Evolutionary conservation across 2,329 filamentous ascomycete species (phyloP).

Genomic region (Cercospora nicotianae): DNA sequence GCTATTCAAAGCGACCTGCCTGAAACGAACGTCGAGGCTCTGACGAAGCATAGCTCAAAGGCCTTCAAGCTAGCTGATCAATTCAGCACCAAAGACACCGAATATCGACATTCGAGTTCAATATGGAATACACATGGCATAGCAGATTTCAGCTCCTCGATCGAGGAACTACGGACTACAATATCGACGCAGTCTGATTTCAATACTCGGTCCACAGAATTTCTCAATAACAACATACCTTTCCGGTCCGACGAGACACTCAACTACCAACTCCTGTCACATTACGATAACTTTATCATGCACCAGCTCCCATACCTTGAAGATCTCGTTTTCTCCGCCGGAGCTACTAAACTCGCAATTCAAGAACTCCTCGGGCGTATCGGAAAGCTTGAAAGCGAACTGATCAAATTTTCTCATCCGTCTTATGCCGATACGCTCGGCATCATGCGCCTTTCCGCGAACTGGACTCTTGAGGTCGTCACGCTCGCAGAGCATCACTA

Average conservation of each 20-base stretch:
- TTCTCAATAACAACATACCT: neutral
- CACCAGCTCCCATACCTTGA: neutral
- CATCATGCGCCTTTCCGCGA: neutral
- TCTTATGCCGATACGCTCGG: neutral
- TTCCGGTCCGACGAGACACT: constrained; percentile 8
- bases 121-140: constrained; percentile 8
- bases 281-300: constrained; percentile 12
- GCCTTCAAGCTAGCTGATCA: constrained; percentile 8
- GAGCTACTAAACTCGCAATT: neutral
- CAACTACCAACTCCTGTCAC: constrained; percentile 1
- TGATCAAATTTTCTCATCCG: neutral
- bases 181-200: neutral
- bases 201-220: neutral
- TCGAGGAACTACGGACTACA: neutral
- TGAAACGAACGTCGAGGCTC: neutral
- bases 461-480: constrained; percentile 12
- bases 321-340: constrained; percentile 1
- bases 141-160: neutral
- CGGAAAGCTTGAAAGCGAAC: constrained; percentile 7
- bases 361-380: constrained; percentile 2
- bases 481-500: constrained; percentile 8
- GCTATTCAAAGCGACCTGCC: constrained; percentile 5
- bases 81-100: constrained; percentile 12
- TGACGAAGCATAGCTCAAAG: neutral
- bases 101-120: constrained; percentile 2